Conservation (phyloP, 192 early-diverging fungal species). For the Backusella mclennaniae region DNA sequence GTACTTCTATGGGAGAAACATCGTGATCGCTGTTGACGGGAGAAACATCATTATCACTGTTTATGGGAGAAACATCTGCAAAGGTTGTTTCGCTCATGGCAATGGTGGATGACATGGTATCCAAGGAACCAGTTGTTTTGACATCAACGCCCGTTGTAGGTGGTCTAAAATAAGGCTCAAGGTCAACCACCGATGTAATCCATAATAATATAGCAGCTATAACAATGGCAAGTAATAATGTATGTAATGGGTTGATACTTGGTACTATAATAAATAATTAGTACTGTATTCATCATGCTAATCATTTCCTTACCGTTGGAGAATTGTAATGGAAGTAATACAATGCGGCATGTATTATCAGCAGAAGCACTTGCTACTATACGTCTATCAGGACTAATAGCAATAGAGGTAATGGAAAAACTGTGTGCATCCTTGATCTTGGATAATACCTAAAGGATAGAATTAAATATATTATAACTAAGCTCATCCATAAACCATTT, state of each 20-base stretch:
- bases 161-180: background rate
- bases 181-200: background rate
- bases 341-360: conserved; percentile 69
- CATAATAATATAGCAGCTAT: conserved; percentile 9
- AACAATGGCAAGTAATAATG: conserved; percentile 17
- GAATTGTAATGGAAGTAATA: conserved; percentile 54
- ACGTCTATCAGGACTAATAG: conserved; percentile 64
- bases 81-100: background rate
- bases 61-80: background rate
- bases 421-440: conserved; percentile 69
- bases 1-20: background rate
- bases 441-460: conserved; percentile 42
- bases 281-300: background rate
- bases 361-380: conserved; percentile 78
- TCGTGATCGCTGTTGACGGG: background rate
- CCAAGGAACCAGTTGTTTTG: background rate
- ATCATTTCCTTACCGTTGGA: background rate
- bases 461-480: background rate
- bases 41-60: background rate
- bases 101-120: background rate
- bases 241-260: conserved; percentile 24
- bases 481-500: background rate
- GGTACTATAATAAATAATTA: background rate
- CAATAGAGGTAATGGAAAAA: conserved; percentile 78
- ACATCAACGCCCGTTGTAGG: background rate